phyloP scores from a whole-genome alignment of 306 rosid genomes.

The Erythrophleum fordii region DNA sequence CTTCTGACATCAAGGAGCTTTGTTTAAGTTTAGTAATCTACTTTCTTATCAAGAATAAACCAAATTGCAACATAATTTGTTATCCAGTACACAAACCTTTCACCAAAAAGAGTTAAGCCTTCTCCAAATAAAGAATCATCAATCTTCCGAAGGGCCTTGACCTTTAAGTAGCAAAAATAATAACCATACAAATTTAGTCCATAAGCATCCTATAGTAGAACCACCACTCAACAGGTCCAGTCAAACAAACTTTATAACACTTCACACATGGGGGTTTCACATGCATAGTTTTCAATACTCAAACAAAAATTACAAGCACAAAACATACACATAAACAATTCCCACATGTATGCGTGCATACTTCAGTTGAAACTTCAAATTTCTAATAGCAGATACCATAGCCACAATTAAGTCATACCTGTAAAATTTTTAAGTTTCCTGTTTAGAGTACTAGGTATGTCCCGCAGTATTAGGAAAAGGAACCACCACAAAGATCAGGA shows the following conservation, averaged over 20 bases:
- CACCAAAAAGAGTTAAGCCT: slow-evolving; percentile 77
- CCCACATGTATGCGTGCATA: background rate
- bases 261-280: background rate
- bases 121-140: slow-evolving; percentile 74
- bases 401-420: background rate
- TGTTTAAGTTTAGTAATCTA: slow-evolving; percentile 6
- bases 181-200: background rate
- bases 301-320: slow-evolving; percentile 15
- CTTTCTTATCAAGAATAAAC: background rate
- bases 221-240: slow-evolving; percentile 5
- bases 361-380: background rate
- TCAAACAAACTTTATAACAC: background rate
- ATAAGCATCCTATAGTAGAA: background rate
- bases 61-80: slow-evolving; percentile 27
- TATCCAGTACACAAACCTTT: slow-evolving; percentile 52
- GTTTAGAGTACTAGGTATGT: background rate
- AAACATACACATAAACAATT: background rate
- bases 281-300: background rate
- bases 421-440: background rate
- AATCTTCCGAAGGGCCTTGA: slow-evolving; percentile 66
- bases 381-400: background rate
- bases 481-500: background rate
- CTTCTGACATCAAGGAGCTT: background rate
- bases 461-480: background rate
- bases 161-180: slow-evolving; percentile 50